Percentiles rank a stretch among this genome's conserved stretches.
These are phyloP conservation scores for Mortierella antarctica DNA, from an alignment of 192 early-diverging fungal species.

Conservation along the genomic window DNA sequence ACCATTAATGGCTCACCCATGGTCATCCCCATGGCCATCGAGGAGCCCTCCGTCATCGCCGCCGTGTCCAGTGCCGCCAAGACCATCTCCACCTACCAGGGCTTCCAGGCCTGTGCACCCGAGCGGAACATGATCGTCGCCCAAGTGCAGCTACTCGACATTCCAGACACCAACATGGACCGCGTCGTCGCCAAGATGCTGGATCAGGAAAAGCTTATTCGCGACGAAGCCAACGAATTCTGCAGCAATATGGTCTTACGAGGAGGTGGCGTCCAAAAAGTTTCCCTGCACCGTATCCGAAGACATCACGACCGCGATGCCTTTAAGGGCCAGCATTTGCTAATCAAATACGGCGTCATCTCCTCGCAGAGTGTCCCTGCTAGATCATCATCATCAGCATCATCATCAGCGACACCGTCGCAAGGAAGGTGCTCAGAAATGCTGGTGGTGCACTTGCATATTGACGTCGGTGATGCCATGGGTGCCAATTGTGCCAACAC, in stretches of 20 bases:
- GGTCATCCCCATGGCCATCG: conserved; percentile 81
- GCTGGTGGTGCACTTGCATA: conserved; percentile 80
- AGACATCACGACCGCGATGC: conserved; percentile 32
- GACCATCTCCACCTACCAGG: conserved; percentile 65
- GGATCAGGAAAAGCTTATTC: conserved; percentile 51
- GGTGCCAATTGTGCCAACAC: conserved; percentile 79
- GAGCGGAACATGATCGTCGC: conserved; percentile 77
- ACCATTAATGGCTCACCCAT: conserved; percentile 69
- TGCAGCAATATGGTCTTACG: conserved; percentile 72
- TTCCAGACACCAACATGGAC: conserved; percentile 58
- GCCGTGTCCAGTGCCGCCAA: conserved; percentile 85
- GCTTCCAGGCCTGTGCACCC: conserved; percentile 67
- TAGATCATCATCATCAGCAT: neutral
- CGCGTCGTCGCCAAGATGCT: conserved; percentile 55
- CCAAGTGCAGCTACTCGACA: conserved; percentile 72
- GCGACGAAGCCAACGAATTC: conserved; percentile 69
- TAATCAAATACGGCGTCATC: conserved; percentile 42
- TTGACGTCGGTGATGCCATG: conserved; percentile 86
- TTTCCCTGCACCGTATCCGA: conserved; percentile 61
- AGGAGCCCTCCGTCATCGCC: conserved; percentile 82
- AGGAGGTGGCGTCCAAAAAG: conserved; percentile 73
- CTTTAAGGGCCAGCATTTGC: conserved; percentile 44
- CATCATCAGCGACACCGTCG: neutral
- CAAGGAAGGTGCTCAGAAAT: conserved; percentile 54
- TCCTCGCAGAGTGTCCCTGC: conserved; percentile 13